Percentiles rank a stretch among this genome's conserved stretches.
phyloP scores from a whole-genome alignment of 2,329 filamentous ascomycete species.

The Neonectria hederae region DNA sequence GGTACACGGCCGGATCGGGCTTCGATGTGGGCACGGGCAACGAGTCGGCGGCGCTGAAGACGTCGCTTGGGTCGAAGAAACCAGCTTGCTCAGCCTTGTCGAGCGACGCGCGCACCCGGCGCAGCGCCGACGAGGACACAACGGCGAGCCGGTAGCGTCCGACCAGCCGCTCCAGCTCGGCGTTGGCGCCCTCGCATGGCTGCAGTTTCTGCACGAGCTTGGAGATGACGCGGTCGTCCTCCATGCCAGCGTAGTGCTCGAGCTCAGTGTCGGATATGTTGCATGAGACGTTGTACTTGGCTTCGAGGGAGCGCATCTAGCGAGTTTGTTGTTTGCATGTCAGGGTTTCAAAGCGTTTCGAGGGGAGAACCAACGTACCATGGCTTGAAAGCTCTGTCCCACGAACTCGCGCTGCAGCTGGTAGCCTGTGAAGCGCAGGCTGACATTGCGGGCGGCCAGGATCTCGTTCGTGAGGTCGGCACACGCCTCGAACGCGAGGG shows the following conservation, averaged over 20 bases:
- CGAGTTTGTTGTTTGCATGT: not conserved
- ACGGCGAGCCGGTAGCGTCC: constrained; percentile 7
- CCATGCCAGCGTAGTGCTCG: constrained; percentile 2
- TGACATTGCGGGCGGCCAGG: not conserved
- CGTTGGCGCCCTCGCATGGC: constrained; percentile 2
- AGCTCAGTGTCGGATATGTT: not conserved
- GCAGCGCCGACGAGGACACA: constrained; percentile 4
- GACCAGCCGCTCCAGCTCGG: not conserved
- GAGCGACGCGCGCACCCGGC: constrained; percentile 2
- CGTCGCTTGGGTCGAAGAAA: not conserved
- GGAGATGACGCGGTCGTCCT: constrained; percentile 9
- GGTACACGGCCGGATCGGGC: constrained; percentile 4
- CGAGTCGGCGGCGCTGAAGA: constrained; percentile 6
- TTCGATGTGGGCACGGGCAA: constrained; percentile 2
- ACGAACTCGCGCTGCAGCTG: constrained; percentile 6
- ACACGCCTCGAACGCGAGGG: not conserved
- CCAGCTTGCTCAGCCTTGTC: constrained; percentile 3
- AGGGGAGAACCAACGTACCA: not conserved
- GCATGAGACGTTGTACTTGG: constrained; percentile 4
- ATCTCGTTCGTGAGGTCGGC: constrained; percentile 8
- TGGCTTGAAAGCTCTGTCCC: constrained; percentile 2
- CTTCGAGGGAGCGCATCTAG: constrained; percentile 4
- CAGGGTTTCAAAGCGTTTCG: not conserved
- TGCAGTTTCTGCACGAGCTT: constrained; percentile 8
- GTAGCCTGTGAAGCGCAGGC: constrained; percentile 3